phyloP scores from a whole-genome alignment of 768 basidiomycete species.

The Boletus coccyginus region DNA sequence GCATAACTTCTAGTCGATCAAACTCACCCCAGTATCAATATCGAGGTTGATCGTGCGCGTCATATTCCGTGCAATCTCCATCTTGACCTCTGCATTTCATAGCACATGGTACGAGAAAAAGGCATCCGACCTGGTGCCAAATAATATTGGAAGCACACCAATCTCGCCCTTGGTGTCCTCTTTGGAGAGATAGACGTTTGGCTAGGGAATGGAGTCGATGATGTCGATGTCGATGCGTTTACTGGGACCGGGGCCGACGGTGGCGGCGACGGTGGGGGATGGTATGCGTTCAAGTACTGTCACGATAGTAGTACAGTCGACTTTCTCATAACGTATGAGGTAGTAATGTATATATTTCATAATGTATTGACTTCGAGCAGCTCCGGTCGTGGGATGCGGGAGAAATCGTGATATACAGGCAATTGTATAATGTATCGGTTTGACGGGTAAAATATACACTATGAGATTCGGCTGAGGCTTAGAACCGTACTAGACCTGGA shows the following conservation, averaged over 20 bases:
- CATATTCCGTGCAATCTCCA: conserved; percentile 47
- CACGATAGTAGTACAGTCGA: too few species aligned
- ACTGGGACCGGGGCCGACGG: conserved; percentile 69
- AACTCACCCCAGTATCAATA: conserved; percentile 96
- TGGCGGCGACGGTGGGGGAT: conserved; percentile 49
- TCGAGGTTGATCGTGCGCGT: conserved; percentile 85
- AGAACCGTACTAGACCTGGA: too few species aligned
- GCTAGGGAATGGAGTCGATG: conserved; percentile 78
- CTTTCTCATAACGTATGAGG: too few species aligned
- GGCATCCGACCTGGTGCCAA: conserved; percentile 56
- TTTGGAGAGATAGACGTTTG: conserved; percentile 91
- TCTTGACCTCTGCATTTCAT: conserved; percentile 40
- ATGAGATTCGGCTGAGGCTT: too few species aligned
- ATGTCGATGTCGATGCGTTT: conserved; percentile 95
- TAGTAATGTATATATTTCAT: too few species aligned
- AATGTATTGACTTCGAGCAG: too few species aligned
- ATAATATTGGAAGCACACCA: conserved; percentile 90
- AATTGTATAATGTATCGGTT: too few species aligned
- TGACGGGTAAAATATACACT: too few species aligned
- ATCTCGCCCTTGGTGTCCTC: conserved; percentile 87
- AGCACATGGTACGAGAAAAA: not conserved
- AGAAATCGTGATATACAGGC: too few species aligned
- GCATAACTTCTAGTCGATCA: conserved; percentile 92
- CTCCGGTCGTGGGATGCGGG: too few species aligned
- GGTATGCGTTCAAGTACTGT: too few species aligned